Evolutionary conservation across 768 basidiomycete species (phyloP).

Genomic region (Tulasnella sp.): DNA sequence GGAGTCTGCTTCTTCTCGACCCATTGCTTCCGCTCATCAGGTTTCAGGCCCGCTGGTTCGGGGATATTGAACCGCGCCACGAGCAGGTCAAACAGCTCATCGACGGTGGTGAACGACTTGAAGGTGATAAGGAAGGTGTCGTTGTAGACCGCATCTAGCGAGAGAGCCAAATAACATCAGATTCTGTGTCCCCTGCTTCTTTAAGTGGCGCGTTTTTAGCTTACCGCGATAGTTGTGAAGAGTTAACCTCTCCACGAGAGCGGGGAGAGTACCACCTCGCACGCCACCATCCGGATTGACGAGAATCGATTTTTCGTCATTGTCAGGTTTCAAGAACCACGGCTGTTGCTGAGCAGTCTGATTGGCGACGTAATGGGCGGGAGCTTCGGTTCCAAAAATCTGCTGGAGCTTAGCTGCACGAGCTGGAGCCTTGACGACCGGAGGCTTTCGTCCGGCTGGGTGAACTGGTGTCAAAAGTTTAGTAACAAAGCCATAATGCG

Average conservation of each 20-base stretch:
- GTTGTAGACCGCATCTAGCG: conserved; percentile 69
- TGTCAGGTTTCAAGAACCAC: conserved; percentile 81
- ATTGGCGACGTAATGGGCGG: conserved; percentile 39
- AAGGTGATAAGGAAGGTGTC: conserved; percentile 93
- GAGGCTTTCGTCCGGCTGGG: neutral
- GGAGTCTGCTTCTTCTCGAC: conserved; percentile 74
- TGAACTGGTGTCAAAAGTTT: neutral
- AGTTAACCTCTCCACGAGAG: conserved; percentile 83
- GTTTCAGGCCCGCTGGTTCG: conserved; percentile 58
- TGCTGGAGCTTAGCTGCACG: conserved; percentile 41
- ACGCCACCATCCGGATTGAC: conserved; percentile 80
- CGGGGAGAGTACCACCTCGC: conserved; percentile 76
- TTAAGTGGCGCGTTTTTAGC: conserved; percentile 25
- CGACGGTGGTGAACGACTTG: conserved; percentile 82
- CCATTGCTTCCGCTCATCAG: conserved; percentile 68
- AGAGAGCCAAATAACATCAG: conserved; percentile 3
- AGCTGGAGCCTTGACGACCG: neutral
- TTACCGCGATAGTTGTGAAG: conserved; percentile 80
- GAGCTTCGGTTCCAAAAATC: conserved; percentile 56
- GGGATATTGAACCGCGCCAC: conserved; percentile 70
- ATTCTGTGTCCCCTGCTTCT: neutral
- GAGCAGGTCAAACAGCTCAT: conserved; percentile 75
- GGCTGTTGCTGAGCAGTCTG: conserved; percentile 45
- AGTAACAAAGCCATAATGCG: neutral
- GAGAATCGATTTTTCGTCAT: conserved; percentile 68